A percentile compares a stretch with the other conserved stretches of the same genome.
Conservation (phyloP, 768 basidiomycete genomes). For the Lactarius psammicola region DNA sequence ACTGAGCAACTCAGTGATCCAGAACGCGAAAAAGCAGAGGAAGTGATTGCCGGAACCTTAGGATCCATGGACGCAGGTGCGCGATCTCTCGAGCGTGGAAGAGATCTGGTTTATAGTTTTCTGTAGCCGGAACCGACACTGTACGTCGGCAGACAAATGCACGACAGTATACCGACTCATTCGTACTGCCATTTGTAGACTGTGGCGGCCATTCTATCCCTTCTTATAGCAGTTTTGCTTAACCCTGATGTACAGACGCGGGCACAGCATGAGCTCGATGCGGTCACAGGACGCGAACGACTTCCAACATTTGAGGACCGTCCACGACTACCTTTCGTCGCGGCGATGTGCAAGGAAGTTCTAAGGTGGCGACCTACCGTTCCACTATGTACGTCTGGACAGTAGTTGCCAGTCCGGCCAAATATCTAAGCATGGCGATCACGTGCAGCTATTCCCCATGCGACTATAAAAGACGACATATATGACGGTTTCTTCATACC, state of each 20-base stretch:
- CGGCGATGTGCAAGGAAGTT: conserved; percentile 10
- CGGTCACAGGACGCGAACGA: not conserved
- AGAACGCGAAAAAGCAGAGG: conserved; percentile 11
- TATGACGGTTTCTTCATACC: conserved; percentile 2
- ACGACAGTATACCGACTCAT: too few relatives aligned
- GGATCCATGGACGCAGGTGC: conserved; percentile 17
- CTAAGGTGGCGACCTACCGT: conserved; percentile 1
- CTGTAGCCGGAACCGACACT: conserved; percentile 10
- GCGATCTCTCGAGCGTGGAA: not conserved
- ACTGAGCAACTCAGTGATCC: not conserved
- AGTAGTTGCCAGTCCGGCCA: not conserved
- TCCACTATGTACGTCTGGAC: not conserved
- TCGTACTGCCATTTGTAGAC: too few relatives aligned
- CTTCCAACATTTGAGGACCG: conserved; percentile 14
- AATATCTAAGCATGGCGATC: too few relatives aligned
- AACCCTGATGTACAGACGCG: conserved; percentile 6
- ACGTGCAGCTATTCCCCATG: not conserved
- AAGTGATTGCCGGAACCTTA: not conserved
- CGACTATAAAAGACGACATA: not conserved
- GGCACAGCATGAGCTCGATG: conserved; percentile 8
- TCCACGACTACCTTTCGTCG: conserved; percentile 4
- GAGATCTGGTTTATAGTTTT: not conserved
- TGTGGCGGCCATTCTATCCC: too few relatives aligned
- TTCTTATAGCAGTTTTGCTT: not conserved
- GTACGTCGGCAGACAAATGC: conserved; percentile 1